Conservation (phyloP, 306 rosid species). For the Luffa aegyptiaca region DNA sequence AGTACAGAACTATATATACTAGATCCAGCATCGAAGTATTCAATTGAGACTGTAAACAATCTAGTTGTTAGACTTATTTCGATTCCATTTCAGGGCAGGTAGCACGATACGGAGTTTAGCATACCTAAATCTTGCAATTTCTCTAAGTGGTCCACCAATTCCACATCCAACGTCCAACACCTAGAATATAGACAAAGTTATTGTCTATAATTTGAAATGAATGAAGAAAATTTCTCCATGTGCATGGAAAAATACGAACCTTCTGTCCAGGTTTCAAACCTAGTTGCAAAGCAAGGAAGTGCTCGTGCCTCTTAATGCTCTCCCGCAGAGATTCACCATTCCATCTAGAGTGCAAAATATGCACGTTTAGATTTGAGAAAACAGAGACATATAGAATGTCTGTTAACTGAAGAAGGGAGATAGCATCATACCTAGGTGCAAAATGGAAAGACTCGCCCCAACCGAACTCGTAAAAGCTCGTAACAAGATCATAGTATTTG, state of each 20-base stretch:
- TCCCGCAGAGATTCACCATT: constrained; percentile 80
- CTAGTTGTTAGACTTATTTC: not conserved
- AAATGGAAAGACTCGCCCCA: constrained; percentile 99
- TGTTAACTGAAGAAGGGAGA: not conserved
- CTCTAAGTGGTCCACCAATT: constrained; percentile 90
- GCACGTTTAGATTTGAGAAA: not conserved
- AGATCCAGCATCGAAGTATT: not conserved
- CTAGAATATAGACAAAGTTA: constrained; percentile 18
- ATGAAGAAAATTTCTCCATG: not conserved
- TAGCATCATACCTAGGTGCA: constrained; percentile 53
- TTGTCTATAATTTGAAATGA: not conserved
- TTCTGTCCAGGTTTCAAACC: constrained; percentile 74
- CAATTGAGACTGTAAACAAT: no score
- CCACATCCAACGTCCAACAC: constrained; percentile 97
- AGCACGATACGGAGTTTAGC: not conserved
- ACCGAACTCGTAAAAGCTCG: constrained; percentile 95
- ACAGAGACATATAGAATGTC: not conserved
- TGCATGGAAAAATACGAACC: constrained; percentile 28
- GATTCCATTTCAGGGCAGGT: not conserved
- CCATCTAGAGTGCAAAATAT: constrained; percentile 41
- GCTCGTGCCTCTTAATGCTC: constrained; percentile 91
- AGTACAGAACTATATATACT: not conserved
- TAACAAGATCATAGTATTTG: constrained; percentile 83
- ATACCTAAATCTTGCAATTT: constrained; percentile 82
- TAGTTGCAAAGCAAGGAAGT: constrained; percentile 86